phyloP scores from a whole-genome alignment of 106 monocot species.

The Acorus calamus region DNA sequence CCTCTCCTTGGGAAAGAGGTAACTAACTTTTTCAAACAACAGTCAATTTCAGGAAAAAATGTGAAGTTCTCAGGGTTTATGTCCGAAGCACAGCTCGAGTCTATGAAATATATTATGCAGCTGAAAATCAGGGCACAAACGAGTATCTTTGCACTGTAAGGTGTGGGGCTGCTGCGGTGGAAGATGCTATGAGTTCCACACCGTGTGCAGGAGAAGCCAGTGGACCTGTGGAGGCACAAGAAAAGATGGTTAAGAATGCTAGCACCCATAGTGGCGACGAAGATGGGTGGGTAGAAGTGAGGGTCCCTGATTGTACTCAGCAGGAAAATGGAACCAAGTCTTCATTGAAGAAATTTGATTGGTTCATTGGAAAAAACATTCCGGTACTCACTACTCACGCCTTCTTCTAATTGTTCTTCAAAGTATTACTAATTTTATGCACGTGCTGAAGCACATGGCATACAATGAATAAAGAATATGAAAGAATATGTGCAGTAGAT shows the following conservation, averaged over 20 bases:
- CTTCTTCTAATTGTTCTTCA: not conserved
- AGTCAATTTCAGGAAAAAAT: constrained; percentile 66
- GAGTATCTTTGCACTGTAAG: constrained; percentile 84
- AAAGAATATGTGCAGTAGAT: too few relatives aligned
- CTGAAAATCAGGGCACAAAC: constrained; percentile 24
- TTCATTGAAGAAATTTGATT: constrained; percentile 5
- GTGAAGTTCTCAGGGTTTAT: constrained; percentile 68
- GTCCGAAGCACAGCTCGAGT: constrained; percentile 59
- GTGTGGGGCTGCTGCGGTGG: constrained; percentile 41
- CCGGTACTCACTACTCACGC: constrained; percentile 30
- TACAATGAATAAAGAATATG: too few relatives aligned
- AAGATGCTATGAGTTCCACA: constrained; percentile 8
- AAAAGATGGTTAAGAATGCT: constrained; percentile 10
- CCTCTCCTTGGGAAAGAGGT: too few relatives aligned
- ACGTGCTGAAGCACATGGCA: too few relatives aligned
- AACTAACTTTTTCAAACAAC: not conserved
- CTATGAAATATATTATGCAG: constrained; percentile 71
- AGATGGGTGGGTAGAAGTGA: constrained; percentile 83
- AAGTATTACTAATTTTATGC: too few relatives aligned
- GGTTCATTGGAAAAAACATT: constrained; percentile 11
- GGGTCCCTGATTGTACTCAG: constrained; percentile 29
- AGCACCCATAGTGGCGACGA: constrained; percentile 32
- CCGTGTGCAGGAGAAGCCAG: constrained; percentile 2
- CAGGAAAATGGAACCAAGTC: constrained; percentile 6
- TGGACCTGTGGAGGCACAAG: constrained; percentile 10